These are phyloP conservation scores for Asterochloris erici DNA, from an alignment of 139 green algal genomes.

Conservation along the genomic window DNA sequence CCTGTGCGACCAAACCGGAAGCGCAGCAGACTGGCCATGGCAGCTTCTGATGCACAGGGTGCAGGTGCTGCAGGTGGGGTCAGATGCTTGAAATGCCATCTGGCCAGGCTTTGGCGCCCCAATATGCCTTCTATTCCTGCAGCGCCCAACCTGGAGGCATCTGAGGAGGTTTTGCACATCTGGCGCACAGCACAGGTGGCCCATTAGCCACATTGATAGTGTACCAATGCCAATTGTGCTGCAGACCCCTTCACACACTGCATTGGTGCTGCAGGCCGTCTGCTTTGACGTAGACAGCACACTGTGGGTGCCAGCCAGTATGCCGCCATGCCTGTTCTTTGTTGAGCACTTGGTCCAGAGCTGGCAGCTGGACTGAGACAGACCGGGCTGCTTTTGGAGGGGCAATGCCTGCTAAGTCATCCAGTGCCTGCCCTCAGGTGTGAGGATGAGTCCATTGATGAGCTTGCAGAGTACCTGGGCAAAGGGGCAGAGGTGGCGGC, in stretches of 20 bases:
- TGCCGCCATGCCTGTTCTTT: neutral
- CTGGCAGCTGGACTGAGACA: too few relatives aligned
- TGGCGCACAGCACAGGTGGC: conserved; percentile 31
- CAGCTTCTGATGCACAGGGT: too few relatives aligned
- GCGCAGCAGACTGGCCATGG: too few relatives aligned
- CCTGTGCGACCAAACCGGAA: too few relatives aligned
- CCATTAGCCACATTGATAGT: neutral
- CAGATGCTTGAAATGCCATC: too few relatives aligned
- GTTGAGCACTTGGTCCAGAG: too few relatives aligned
- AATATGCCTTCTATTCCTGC: neutral
- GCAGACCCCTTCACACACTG: neutral
- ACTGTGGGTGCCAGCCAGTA: conserved; percentile 60
- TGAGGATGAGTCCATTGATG: conserved; percentile 96
- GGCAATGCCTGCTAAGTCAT: too few relatives aligned
- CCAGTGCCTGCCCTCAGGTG: conserved; percentile 53
- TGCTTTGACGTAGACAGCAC: conserved; percentile 98
- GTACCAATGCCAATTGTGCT: neutral
- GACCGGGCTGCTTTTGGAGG: too few relatives aligned
- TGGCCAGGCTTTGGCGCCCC: too few relatives aligned
- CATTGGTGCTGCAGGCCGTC: conserved; percentile 60
- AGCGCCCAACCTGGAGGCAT: conserved; percentile 6
- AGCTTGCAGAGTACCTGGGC: conserved; percentile 89
- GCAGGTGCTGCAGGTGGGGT: too few relatives aligned
- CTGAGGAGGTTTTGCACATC: conserved; percentile 19
- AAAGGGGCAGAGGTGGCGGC: conserved; percentile 85